phyloP scores from a whole-genome alignment of 2,329 filamentous ascomycete genomes.

The Cercospora zeina region DNA sequence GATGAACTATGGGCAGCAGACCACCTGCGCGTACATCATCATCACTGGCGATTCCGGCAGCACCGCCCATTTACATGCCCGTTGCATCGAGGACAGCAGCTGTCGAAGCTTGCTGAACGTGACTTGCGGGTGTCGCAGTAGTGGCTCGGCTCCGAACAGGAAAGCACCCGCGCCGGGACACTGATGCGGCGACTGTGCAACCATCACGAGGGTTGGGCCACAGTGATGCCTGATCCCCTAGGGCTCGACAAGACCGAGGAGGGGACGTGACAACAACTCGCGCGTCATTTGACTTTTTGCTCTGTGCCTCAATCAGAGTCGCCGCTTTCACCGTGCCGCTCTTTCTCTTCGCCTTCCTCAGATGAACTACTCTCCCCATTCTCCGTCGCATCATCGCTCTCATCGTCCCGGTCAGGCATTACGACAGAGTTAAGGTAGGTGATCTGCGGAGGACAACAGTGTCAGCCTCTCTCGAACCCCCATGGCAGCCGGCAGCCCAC shows the following conservation, averaged over 20 bases:
- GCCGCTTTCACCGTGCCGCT: conserved; percentile 8
- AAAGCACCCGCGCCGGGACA: background rate
- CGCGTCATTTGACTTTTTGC: background rate
- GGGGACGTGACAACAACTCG: background rate
- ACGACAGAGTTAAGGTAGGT: conserved; percentile 54
- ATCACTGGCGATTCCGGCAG: background rate
- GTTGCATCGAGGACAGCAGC: background rate
- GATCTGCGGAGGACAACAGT: conserved; percentile 42
- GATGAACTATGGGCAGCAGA: background rate
- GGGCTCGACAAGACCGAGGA: background rate
- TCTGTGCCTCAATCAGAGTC: background rate
- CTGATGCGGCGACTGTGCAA: background rate
- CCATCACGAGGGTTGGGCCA: background rate
- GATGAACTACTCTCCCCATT: conserved; percentile 27
- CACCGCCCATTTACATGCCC: background rate
- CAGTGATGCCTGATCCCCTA: background rate
- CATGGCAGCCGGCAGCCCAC: background rate
- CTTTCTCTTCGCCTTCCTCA: conserved; percentile 24
- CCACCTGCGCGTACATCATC: background rate
- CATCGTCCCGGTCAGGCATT: conserved; percentile 49
- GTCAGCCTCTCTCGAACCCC: background rate
- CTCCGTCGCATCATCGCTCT: conserved; percentile 36
- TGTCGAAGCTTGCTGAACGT: background rate
- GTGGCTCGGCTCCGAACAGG: background rate
- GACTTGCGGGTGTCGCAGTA: background rate